These are phyloP conservation scores for Calamus simplicifolius DNA, from an alignment of 176 grass and related monocot genomes.

Conservation along the genomic window DNA sequence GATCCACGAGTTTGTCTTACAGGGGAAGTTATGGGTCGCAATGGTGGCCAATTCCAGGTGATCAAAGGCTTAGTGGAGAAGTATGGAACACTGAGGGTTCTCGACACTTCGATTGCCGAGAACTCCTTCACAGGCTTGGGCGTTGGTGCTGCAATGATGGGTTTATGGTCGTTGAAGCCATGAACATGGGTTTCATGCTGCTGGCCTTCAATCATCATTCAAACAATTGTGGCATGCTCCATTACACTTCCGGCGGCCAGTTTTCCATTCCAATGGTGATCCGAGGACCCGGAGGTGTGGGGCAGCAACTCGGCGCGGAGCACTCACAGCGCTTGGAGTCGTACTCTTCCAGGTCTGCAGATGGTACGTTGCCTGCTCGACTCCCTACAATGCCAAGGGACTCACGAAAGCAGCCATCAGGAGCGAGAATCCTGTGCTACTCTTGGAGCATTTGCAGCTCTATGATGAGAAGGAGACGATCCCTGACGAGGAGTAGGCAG, in stretches of 20 bases:
- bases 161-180: constrained; percentile 73
- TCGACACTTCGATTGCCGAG: constrained; percentile 83
- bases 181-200: constrained; percentile 95
- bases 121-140: constrained; percentile 92
- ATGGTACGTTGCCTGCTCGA: constrained; percentile 98
- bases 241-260: constrained; percentile 90
- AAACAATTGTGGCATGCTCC: constrained; percentile 95
- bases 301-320: constrained; percentile 78
- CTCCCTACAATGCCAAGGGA: constrained; percentile 85
- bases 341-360: constrained; percentile 84
- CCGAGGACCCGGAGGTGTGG: constrained; percentile 76
- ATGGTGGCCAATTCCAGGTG: constrained; percentile 84
- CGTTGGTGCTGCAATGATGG: constrained; percentile 77
- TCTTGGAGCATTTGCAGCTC: constrained; percentile 77
- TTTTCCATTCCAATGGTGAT: constrained; percentile 90
- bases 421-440: constrained; percentile 74
- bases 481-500: constrained; percentile 79
- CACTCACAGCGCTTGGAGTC: constrained; percentile 86
- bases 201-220: constrained; percentile 93
- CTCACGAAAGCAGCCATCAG: constrained; percentile 95
- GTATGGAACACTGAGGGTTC: constrained; percentile 80
- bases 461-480: constrained; percentile 90
- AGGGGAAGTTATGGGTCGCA: constrained; percentile 78
- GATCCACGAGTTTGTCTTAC: constrained; percentile 76
- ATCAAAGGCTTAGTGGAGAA: constrained; percentile 69